A percentile compares a stretch with the other conserved stretches of the same genome.
These are phyloP conservation scores for Aspergillus avenaceus DNA, from an alignment of 495 filamentous ascomycete species.

Conservation along the genomic window DNA sequence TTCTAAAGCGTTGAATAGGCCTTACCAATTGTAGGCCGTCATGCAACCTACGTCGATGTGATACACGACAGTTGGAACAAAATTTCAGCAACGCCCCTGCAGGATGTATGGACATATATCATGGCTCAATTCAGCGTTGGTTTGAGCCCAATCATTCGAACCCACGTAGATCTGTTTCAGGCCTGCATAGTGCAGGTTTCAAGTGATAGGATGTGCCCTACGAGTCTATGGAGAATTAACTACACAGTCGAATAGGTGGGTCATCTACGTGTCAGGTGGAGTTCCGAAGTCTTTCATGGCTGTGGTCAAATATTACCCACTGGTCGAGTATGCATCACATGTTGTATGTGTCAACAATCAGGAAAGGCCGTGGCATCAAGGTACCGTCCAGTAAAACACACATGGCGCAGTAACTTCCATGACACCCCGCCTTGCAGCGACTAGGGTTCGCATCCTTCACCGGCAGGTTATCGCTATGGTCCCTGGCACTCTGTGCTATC, in stretches of 20 bases:
- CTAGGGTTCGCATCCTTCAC: not conserved
- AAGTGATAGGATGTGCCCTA: not conserved
- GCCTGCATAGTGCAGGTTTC: slow-evolving; percentile 6
- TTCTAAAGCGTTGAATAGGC: no score
- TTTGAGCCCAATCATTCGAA: not conserved
- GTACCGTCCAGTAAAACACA: not conserved
- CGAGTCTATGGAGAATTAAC: not conserved
- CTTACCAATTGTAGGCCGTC: not conserved
- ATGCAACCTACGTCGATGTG: not conserved
- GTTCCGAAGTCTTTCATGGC: not conserved
- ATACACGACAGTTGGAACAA: not conserved
- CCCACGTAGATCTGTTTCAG: slow-evolving; percentile 5
- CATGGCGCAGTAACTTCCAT: not conserved
- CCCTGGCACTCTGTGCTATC: not conserved
- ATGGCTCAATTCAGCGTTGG: not conserved
- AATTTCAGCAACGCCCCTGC: not conserved
- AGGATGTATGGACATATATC: not conserved
- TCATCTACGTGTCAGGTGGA: slow-evolving; percentile 1
- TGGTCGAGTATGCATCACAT: not conserved
- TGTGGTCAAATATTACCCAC: not conserved
- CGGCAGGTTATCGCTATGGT: not conserved
- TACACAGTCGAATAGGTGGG: not conserved
- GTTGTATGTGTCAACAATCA: no score
- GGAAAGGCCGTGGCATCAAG: no score
- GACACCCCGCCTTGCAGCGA: not conserved